Evolutionary conservation across 2,329 filamentous ascomycete species (phyloP), one percentile per base, ranked within the genome.

Genomic region (Zymoseptoria ardabiliae): DNA sequence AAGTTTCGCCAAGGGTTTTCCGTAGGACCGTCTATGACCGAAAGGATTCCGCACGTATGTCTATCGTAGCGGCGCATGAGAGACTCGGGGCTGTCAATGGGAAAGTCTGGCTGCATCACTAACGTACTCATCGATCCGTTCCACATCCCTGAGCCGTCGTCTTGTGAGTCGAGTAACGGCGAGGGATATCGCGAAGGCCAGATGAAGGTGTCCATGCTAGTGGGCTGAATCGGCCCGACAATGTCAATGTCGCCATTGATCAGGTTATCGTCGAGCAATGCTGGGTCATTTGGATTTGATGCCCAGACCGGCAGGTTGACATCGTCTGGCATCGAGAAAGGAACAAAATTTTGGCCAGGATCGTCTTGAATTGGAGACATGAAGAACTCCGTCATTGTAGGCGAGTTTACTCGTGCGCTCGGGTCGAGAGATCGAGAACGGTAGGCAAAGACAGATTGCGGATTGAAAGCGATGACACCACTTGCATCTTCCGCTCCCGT

Each of bases 1-100:
- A 87, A 75, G 5, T 82, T 88, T 25, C 85, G 80, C 87, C 87
- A 90, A 2, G 86, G 86, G 68, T 89, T 90, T 66, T 89, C 87
- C 1, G 79, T 82, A 6, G 81, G 79, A 0, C 86, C 86, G 70
- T 89, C 85, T 68, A 88, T 89, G 55, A 89, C 79, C 0, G 86
- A 89, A 20, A 89, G 75, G 54, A 90, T 87, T 2, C 85, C 85
- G 68, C 86, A 89, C 0, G 86, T 89, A 58, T 85, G 76, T 63
- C 78, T 80, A 67, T 88, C 83, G 66, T 87, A 89, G 23, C 84
- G 80, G 55, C 83, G 70, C 55, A 84, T 81, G 21, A 89, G 74
- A 76, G 84, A 82, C 63, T 88, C 86, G 9, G 81, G 78, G 58
- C 83, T 72, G 54, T 70, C 68, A 17, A 69, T 57, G 1, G 67